Evolutionary conservation across 805 yeast genomes (phyloP).

Genomic region (Lachancea sp.): DNA sequence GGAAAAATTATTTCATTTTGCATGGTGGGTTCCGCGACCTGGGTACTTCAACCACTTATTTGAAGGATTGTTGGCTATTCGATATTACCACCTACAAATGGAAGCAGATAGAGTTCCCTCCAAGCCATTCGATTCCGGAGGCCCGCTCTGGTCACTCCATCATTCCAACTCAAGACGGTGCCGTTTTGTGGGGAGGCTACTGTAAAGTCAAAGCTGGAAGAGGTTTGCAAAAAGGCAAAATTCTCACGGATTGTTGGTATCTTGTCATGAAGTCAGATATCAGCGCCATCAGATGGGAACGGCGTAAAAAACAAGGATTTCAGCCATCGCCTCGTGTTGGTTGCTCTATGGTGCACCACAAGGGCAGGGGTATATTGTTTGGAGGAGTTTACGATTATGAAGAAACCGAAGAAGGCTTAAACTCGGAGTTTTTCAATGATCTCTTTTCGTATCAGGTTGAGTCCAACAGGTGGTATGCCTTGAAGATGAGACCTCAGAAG

Average conservation of each 20-base stretch:
- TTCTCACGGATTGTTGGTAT: constrained; percentile 78
- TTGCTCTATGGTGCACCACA: constrained; percentile 79
- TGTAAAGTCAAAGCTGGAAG: constrained; percentile 85
- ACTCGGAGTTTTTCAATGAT: constrained; percentile 76
- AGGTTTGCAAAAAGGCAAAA: constrained; percentile 87
- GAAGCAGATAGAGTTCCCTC: constrained; percentile 83
- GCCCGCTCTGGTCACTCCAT: constrained; percentile 91
- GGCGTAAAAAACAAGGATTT: constrained; percentile 82
- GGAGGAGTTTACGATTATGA: constrained; percentile 95
- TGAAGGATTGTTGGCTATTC: constrained; percentile 86
- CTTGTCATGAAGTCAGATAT: constrained; percentile 83
- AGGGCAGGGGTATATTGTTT: constrained; percentile 85
- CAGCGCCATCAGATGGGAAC: constrained; percentile 70
- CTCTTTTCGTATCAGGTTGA: constrained; percentile 78
- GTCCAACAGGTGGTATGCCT: constrained; percentile 79
- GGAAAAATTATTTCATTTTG: constrained; percentile 84
- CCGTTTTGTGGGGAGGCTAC: constrained; percentile 86
- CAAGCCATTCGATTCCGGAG: constrained; percentile 75
- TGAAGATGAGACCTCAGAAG: constrained; percentile 56
- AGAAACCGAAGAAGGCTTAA: constrained; percentile 89
- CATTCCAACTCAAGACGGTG: constrained; percentile 74
- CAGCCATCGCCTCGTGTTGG: constrained; percentile 95
- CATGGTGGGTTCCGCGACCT: constrained; percentile 93
- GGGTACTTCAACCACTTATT: constrained; percentile 75
- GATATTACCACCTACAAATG: constrained; percentile 86